phyloP scores from a whole-genome alignment of 768 basidiomycete genomes.

The Collybia nuda region DNA sequence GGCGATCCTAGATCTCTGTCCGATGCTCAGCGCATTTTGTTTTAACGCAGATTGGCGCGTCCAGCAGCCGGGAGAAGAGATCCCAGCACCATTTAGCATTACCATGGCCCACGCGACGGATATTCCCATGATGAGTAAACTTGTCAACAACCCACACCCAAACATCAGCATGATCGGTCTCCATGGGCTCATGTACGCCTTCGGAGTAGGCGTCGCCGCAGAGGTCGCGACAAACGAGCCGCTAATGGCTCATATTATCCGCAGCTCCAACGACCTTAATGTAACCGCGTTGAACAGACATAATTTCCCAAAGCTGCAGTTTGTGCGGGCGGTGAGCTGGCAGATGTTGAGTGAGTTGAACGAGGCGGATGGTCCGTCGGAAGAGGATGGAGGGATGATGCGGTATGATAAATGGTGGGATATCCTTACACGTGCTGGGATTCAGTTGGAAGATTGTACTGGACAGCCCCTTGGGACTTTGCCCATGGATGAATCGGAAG shows the following conservation, averaged over 20 bases:
- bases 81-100: slow-evolving; percentile 13
- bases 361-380: slow-evolving; percentile 45
- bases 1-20: slow-evolving; percentile 62
- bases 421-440: slow-evolving; percentile 42
- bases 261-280: slow-evolving; percentile 66
- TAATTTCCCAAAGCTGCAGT: slow-evolving; percentile 62
- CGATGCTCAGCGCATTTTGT: slow-evolving; percentile 56
- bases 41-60: slow-evolving; percentile 77
- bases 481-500: slow-evolving; percentile 33
- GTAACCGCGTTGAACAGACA: slow-evolving; percentile 49
- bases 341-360: slow-evolving; percentile 59
- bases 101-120: slow-evolving; percentile 17
- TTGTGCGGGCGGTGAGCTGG: slow-evolving; percentile 58
- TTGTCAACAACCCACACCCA: slow-evolving; percentile 53
- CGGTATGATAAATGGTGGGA: slow-evolving; percentile 76
- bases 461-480: slow-evolving; percentile 58
- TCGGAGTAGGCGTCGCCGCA: slow-evolving; percentile 59
- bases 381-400: slow-evolving; percentile 39
- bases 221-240: slow-evolving; percentile 40
- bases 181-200: slow-evolving; percentile 68
- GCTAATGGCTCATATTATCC: slow-evolving; percentile 41
- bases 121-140: slow-evolving; percentile 27
- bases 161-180: slow-evolving; percentile 64
- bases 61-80: slow-evolving; percentile 10
- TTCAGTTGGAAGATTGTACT: slow-evolving; percentile 77